Percentiles rank a stretch among this genome's conserved stretches.
Evolutionary conservation across 164 flowering plant species (phyloP).

Genomic region (Platanus orientalis): DNA sequence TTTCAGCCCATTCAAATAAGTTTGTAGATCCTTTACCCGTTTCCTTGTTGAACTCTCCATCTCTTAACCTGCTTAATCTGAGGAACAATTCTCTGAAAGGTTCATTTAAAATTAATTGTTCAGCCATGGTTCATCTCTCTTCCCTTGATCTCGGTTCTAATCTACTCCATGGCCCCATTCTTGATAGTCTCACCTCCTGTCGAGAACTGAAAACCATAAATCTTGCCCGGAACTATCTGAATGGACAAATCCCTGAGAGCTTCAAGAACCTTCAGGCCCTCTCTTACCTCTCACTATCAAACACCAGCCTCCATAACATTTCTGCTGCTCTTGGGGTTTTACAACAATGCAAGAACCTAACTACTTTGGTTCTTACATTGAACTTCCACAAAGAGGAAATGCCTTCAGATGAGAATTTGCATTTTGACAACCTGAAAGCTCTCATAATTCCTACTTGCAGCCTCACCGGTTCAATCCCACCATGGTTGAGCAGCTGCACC

Average conservation of each 20-base stretch:
- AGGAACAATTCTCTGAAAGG: constrained; percentile 59
- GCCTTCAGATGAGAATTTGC: too few species aligned
- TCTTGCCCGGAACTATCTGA: constrained; percentile 50
- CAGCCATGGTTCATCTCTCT: constrained; percentile 44
- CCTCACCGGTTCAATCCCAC: too few species aligned
- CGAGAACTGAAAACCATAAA: constrained; percentile 34
- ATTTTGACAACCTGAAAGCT: too few species aligned
- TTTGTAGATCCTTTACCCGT: constrained; percentile 46
- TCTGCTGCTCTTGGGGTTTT: constrained; percentile 42
- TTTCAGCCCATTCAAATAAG: constrained; percentile 41
- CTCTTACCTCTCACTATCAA: constrained; percentile 48
- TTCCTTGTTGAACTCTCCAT: constrained; percentile 43
- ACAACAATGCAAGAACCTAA: constrained; percentile 49
- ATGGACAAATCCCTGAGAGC: constrained; percentile 46
- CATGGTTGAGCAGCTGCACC: too few species aligned
- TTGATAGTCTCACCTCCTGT: constrained; percentile 46
- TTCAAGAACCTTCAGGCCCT: constrained; percentile 43
- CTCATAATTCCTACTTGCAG: too few species aligned
- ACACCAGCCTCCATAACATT: constrained; percentile 41
- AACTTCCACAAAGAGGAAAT: constrained; percentile 27
- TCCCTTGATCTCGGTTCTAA: constrained; percentile 55
- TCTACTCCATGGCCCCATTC: constrained; percentile 40
- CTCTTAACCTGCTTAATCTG: constrained; percentile 36
- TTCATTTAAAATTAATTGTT: constrained; percentile 39
- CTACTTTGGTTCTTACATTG: constrained; percentile 46